phyloP scores from a whole-genome alignment of 225 moss, liverwort and hornwort species.

The Marchantia polymorpha region DNA sequence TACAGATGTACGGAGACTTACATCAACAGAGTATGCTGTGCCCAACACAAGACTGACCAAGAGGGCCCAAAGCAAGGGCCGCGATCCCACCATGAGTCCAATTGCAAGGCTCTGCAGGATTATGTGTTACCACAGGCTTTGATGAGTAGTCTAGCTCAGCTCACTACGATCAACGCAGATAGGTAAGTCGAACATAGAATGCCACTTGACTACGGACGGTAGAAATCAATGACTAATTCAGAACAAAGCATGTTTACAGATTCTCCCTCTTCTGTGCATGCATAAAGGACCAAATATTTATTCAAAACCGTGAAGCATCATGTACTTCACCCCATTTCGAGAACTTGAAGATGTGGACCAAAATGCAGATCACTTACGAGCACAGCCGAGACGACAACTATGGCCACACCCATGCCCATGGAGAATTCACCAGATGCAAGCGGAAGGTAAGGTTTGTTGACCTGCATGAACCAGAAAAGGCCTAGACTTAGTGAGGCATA shows the following conservation, averaged over 20 bases:
- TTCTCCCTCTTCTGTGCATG: neutral
- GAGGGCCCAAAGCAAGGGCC: conserved; percentile 74
- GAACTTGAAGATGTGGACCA: neutral
- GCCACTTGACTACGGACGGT: neutral
- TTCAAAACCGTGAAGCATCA: neutral
- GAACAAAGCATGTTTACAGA: neutral
- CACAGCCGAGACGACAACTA: conserved; percentile 62
- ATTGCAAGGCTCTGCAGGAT: conserved; percentile 63
- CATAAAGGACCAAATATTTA: neutral
- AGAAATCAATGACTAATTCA: neutral
- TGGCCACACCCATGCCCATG: conserved; percentile 54
- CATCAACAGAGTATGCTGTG: conserved; percentile 86
- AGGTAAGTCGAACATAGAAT: neutral
- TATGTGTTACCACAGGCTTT: neutral
- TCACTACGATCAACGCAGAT: no score
- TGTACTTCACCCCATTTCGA: neutral
- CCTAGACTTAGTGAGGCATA: no score
- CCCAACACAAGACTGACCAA: conserved; percentile 73
- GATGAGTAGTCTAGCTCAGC: no score
- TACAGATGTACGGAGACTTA: conserved; percentile 23
- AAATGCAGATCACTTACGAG: conserved; percentile 38
- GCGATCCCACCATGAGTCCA: conserved; percentile 64
- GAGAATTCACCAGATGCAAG: conserved; percentile 88
- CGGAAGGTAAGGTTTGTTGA: conserved; percentile 91
- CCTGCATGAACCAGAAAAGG: conserved; percentile 23